phyloP scores from a whole-genome alignment of 2,329 filamentous ascomycete genomes.

The Penicillium sclerotiorum region DNA sequence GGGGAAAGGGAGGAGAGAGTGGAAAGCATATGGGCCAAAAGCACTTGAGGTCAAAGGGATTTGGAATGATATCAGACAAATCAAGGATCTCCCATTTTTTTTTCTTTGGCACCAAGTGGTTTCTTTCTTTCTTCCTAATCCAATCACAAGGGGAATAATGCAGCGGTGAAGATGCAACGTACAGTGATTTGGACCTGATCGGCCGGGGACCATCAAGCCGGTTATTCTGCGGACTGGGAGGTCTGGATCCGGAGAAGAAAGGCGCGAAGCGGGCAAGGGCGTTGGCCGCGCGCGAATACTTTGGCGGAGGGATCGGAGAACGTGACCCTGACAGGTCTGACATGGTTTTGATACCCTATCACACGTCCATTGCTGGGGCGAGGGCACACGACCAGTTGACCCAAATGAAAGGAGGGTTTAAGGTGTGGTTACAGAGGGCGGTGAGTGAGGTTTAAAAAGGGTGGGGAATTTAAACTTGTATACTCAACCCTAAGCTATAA shows the following conservation, averaged over 20 bases:
- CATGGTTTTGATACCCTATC: slow-evolving; percentile 22
- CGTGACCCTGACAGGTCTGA: slow-evolving; percentile 32
- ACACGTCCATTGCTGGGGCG: slow-evolving; percentile 21
- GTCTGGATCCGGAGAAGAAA: slow-evolving; percentile 57
- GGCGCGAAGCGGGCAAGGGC: slow-evolving; percentile 56
- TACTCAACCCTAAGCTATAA: no score
- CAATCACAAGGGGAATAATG: background rate
- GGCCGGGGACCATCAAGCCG: slow-evolving; percentile 32
- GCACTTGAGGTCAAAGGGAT: background rate
- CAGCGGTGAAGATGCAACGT: slow-evolving; percentile 28
- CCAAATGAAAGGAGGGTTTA: slow-evolving; percentile 23
- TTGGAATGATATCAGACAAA: background rate
- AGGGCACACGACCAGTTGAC: slow-evolving; percentile 30
- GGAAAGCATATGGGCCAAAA: background rate
- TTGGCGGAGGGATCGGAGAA: slow-evolving; percentile 37
- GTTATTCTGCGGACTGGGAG: slow-evolving; percentile 53
- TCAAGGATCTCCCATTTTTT: no score
- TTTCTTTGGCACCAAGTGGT: background rate
- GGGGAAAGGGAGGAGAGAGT: slow-evolving; percentile 5
- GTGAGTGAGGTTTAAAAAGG: slow-evolving; percentile 9
- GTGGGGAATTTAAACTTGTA: slow-evolving; percentile 7
- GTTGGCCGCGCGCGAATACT: slow-evolving; percentile 49
- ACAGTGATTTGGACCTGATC: slow-evolving; percentile 45
- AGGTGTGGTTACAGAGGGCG: background rate
- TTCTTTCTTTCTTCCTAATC: background rate